A percentile compares a stretch with the other conserved stretches of the same genome.
These are phyloP conservation scores for Globisporangium polare DNA, from an alignment of 352 stramenopile species.

Conservation along the genomic window DNA sequence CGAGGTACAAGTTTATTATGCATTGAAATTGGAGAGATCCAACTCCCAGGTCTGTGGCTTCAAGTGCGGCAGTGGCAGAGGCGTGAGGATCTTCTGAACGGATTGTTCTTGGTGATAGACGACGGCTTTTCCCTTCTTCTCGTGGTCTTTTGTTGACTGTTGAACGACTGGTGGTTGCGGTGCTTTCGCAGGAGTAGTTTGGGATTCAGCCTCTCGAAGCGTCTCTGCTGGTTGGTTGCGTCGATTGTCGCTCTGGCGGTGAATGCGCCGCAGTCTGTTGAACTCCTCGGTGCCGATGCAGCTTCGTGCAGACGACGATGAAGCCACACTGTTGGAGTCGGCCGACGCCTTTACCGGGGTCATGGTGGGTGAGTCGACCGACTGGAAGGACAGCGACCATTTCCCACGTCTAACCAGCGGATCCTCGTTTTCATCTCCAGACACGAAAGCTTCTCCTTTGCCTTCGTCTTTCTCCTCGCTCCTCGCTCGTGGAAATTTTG, in stretches of 20 bases:
- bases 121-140: not conserved
- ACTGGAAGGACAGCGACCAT: not conserved
- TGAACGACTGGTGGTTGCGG: not conserved
- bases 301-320: not conserved
- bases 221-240: not conserved
- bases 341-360: not conserved
- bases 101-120: not conserved
- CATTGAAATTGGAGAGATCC: constrained; percentile 66
- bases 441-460: not conserved
- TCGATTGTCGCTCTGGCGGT: not conserved
- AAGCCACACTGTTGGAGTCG: not conserved
- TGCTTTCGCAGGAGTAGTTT: not conserved
- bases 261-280: not conserved
- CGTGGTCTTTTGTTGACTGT: not conserved
- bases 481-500: not conserved
- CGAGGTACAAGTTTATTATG: constrained; percentile 9
- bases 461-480: not conserved
- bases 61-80: constrained; percentile 5
- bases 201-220: constrained; percentile 1
- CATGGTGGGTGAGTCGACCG: not conserved
- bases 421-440: not conserved
- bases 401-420: not conserved
- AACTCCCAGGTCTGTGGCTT: constrained; percentile 39
- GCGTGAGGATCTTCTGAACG: not conserved
- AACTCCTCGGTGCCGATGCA: not conserved